A percentile compares a stretch with the other conserved stretches of the same genome.
phyloP scores from a whole-genome alignment of 2,329 filamentous ascomycete genomes.

The Akanthomyces uredinophilus region DNA sequence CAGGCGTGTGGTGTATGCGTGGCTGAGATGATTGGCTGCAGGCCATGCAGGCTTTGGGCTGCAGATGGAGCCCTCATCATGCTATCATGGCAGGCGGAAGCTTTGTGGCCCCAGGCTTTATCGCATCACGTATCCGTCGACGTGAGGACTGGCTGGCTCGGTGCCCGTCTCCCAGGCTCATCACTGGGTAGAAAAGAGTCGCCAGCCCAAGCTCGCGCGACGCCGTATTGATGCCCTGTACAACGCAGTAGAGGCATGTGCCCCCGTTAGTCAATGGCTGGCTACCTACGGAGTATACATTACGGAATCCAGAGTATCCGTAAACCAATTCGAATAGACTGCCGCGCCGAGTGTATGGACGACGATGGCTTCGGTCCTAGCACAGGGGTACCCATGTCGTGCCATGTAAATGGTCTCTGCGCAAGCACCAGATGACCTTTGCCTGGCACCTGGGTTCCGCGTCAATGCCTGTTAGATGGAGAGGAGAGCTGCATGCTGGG shows the following conservation, averaged over 20 bases:
- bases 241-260: no score
- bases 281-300: not conserved
- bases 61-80: not conserved
- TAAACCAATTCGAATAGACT: not conserved
- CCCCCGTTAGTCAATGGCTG: no score
- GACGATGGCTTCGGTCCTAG: not conserved
- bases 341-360: not conserved
- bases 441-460: not conserved
- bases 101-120: not conserved
- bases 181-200: not conserved
- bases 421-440: not conserved
- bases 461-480: not conserved
- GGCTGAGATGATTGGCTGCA: slow-evolving; percentile 5
- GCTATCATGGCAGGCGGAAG: not conserved
- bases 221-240: not conserved
- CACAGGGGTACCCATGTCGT: not conserved
- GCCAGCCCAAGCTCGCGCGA: not conserved
- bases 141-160: not conserved
- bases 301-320: not conserved
- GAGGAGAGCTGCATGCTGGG: not conserved
- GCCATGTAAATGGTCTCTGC: not conserved
- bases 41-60: not conserved
- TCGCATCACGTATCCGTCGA: not conserved
- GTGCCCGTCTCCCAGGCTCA: not conserved
- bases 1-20: not conserved